Evolutionary conservation across 306 rosid species (phyloP), one percentile per base, ranked within the genome.

Genomic region (Dryas drummondii): DNA sequence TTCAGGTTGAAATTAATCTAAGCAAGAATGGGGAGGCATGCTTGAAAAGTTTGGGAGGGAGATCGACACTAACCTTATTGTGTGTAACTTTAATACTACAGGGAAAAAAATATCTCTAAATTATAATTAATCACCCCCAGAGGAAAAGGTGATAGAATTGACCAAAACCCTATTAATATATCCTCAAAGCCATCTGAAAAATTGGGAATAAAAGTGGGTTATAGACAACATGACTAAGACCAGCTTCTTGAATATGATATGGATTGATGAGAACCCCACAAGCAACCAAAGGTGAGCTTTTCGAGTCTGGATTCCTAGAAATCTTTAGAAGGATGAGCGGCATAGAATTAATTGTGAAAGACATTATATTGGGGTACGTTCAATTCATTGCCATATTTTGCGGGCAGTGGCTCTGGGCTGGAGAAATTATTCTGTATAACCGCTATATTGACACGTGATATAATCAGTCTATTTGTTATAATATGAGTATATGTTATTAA

Each of bases 251-350:
- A 14, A 3, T 2, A 32, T 32, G 37, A 32, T 32, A 32, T 61
- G 54, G 67, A 16, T 65, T 57, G 68, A 51, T 57, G 68, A 51
- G 67, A 74, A 75, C 73, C 78, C 81, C 66, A 75, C 83, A 83
- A 66, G 76, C 47, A 79, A 71, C 81, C 86, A 66, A 71, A 79
- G 78, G 15, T 51, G 45, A 79, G 75, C 78, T 75, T 79, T 82
- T 75, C 26, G 69, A 42, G 78, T 70, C 71, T 76, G 78, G 61
- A 79, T 70, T 65, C 78, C 75, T 78, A 70, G 74, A 74, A 74
- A 41, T 69, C 71, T 63, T 63, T 75, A 78, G 45, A 47, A 49
- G 72, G 51, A 58, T 72, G 65, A 64, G 26, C 12, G 56, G 76
- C 74, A 22, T 71, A 49, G 26, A 45, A 69, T 32, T 32, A 32